Conservation (phyloP, 2,329 filamentous ascomycete genomes). For the Fusarium domesticum region DNA sequence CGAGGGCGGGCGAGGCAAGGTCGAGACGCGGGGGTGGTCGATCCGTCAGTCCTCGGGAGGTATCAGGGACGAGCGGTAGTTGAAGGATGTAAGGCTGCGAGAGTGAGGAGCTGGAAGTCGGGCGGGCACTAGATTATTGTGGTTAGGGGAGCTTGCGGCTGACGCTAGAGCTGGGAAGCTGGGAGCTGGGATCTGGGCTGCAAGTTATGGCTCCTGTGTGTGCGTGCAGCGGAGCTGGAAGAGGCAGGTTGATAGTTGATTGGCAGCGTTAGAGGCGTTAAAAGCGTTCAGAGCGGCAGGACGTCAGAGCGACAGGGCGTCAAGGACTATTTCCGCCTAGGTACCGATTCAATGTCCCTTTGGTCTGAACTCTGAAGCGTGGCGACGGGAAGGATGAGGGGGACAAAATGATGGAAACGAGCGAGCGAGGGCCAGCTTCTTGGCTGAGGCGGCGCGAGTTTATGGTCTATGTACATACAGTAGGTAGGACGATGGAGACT, state of each 20-base stretch:
- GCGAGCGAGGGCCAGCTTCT: too few species aligned
- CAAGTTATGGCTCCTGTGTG: too few species aligned
- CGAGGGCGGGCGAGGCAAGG: background rate
- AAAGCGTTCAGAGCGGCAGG: slow-evolving; percentile 20
- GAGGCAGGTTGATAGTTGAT: slow-evolving; percentile 29
- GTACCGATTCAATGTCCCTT: too few species aligned
- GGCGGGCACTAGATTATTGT: slow-evolving; percentile 12
- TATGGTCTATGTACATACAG: too few species aligned
- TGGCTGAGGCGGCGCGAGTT: too few species aligned
- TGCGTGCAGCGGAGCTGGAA: slow-evolving; percentile 22
- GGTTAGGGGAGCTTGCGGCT: background rate
- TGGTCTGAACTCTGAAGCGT: too few species aligned
- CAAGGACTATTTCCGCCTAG: slow-evolving; percentile 13
- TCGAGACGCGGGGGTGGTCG: slow-evolving; percentile 8
- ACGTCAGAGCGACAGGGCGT: slow-evolving; percentile 27
- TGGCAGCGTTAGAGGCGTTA: slow-evolving; percentile 29
- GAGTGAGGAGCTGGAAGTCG: slow-evolving; percentile 18
- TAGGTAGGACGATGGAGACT: too few species aligned
- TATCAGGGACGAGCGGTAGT: slow-evolving; percentile 5
- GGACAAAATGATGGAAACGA: slow-evolving; percentile 2
- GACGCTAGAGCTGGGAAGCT: slow-evolving; percentile 3
- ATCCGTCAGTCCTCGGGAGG: slow-evolving; percentile 10
- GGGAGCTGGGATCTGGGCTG: slow-evolving; percentile 21
- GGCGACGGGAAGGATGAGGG: slow-evolving; percentile 3
- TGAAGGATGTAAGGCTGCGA: slow-evolving; percentile 10